A percentile compares a stretch with the other conserved stretches of the same genome.
Evolutionary conservation across 345 rosid genomes (phyloP).

Genomic region (Moricandia arvensis): DNA sequence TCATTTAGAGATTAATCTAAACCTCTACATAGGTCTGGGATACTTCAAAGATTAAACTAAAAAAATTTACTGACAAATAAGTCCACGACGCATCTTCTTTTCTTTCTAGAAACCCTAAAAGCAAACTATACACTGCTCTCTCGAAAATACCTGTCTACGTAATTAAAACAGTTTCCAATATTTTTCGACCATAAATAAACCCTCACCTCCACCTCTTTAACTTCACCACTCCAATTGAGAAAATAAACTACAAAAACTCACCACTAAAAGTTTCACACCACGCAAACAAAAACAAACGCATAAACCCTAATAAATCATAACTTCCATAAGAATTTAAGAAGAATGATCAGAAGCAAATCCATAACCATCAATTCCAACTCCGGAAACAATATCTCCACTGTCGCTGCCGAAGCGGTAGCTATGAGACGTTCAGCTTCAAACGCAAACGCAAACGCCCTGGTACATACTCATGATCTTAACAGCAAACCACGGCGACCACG

Average conservation of each 20-base stretch:
- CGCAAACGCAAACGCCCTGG: constrained; percentile 4
- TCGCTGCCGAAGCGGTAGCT: neutral
- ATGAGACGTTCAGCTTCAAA: constrained; percentile 34
- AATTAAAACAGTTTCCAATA: constrained; percentile 24
- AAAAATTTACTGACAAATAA: constrained; percentile 10
- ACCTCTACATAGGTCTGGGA: too few relatives aligned
- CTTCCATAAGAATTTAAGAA: neutral
- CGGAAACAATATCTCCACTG: neutral
- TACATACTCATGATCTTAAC: neutral
- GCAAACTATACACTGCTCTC: neutral
- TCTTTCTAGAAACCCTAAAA: constrained; percentile 36
- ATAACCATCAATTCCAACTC: constrained; percentile 26
- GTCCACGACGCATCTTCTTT: constrained; percentile 36
- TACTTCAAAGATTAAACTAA: too few relatives aligned
- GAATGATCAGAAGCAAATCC: constrained; percentile 42
- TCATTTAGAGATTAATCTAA: too few relatives aligned
- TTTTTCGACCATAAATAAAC: constrained; percentile 35
- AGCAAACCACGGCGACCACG: constrained; percentile 13
- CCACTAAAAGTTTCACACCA: too few relatives aligned
- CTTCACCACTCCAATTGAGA: constrained; percentile 20
- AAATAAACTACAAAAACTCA: neutral
- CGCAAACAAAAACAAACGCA: neutral
- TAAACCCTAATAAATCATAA: constrained; percentile 1
- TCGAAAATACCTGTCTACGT: constrained; percentile 26
- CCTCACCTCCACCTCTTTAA: constrained; percentile 14